These are phyloP conservation scores for Spergularia bocconei DNA, from an alignment of 148 eudicot genomes.

Conservation along the genomic window DNA sequence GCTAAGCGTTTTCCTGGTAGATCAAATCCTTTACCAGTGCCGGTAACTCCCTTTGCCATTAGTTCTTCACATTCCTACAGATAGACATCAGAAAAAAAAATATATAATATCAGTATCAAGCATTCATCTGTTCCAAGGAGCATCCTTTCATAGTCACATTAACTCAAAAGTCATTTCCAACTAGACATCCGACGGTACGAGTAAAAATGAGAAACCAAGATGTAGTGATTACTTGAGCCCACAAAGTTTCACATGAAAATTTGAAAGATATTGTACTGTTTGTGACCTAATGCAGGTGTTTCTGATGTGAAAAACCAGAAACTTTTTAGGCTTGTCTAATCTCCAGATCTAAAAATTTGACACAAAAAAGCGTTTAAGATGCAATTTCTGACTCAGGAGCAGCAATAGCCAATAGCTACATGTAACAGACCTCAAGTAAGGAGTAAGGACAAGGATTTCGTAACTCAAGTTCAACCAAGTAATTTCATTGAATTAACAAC, in stretches of 20 bases:
- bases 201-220: not conserved
- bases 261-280: not conserved
- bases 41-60: conserved; percentile 65
- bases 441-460: not conserved
- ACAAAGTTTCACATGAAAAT: not conserved
- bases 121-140: too few species aligned
- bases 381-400: not conserved
- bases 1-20: conserved; percentile 75
- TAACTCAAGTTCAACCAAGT: not conserved
- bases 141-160: conserved; percentile 22
- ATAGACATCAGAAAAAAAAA: not conserved
- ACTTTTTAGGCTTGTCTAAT: not conserved
- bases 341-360: not conserved
- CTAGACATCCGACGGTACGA: not conserved
- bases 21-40: conserved; percentile 77
- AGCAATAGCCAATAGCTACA: not conserved
- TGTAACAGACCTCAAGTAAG: not conserved
- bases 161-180: conserved; percentile 13
- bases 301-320: not conserved
- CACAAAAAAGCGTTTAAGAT: too few species aligned
- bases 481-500: not conserved
- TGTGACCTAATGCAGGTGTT: not conserved
- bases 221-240: not conserved
- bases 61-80: conserved; percentile 81
- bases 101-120: not conserved